These are phyloP conservation scores for Dendrobium catenatum DNA, from an alignment of 106 monocot genomes.

Conservation along the genomic window DNA sequence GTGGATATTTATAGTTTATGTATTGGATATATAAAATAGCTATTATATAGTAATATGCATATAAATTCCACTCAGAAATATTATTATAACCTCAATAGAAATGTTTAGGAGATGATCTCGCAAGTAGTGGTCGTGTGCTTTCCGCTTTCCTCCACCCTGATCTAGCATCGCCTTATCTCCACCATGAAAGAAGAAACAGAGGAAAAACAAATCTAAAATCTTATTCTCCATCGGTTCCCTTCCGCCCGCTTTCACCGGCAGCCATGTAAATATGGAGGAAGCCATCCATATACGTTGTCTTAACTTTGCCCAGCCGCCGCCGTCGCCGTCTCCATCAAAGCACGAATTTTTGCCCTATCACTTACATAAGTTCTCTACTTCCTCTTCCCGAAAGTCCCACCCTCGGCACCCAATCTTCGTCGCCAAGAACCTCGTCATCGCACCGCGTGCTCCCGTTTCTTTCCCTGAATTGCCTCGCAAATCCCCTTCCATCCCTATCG, in stretches of 20 bases:
- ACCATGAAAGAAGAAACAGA: too few relatives aligned
- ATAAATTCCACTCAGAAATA: too few relatives aligned
- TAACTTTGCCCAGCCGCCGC: background rate
- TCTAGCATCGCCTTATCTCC: too few relatives aligned
- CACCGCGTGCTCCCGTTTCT: conserved; percentile 9
- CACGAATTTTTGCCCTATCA: background rate
- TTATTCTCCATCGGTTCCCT: background rate
- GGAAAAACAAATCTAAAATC: too few relatives aligned
- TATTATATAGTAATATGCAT: too few relatives aligned
- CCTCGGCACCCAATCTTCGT: background rate
- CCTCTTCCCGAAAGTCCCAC: conserved; percentile 12
- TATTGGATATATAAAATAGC: too few relatives aligned
- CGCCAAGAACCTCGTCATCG: conserved; percentile 1
- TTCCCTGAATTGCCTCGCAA: conserved; percentile 14
- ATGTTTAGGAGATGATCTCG: too few relatives aligned
- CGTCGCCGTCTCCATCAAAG: background rate
- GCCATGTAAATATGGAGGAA: conserved; percentile 19
- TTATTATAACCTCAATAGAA: too few relatives aligned
- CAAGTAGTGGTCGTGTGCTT: too few relatives aligned
- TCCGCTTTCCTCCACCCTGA: too few relatives aligned
- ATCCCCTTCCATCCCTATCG: background rate
- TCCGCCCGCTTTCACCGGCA: background rate
- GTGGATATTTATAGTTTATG: too few relatives aligned
- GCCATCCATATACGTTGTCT: conserved; percentile 2
- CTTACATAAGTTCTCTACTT: conserved; percentile 14